Evolutionary conservation across 306 rosid genomes (phyloP).

Genomic region (Astragalus glycyphyllos): DNA sequence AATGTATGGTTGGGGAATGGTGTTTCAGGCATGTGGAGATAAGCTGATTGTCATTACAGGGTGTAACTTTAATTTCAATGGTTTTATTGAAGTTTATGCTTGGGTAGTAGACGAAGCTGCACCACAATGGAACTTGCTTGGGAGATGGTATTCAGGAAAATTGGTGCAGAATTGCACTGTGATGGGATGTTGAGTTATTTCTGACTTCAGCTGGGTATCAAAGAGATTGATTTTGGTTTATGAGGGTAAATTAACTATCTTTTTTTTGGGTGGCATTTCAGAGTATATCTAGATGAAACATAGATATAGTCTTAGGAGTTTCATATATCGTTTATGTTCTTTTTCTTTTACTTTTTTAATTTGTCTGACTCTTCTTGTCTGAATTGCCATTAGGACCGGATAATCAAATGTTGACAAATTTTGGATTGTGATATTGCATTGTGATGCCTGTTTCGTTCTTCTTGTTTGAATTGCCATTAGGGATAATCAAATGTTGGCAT

Average conservation of each 20-base stretch:
- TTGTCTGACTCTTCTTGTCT: constrained; percentile 35
- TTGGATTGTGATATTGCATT: no score
- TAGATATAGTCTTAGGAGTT: no score
- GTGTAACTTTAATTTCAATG: constrained; percentile 30
- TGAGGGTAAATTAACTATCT: no score
- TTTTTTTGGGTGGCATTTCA: no score
- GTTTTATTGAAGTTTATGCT: constrained; percentile 55
- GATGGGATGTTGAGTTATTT: constrained; percentile 73
- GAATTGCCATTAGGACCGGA: constrained; percentile 43
- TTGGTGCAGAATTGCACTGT: constrained; percentile 81
- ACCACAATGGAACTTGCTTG: constrained; percentile 65
- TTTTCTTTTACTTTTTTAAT: constrained; percentile 30
- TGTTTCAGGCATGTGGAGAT: constrained; percentile 77
- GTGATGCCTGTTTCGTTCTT: neutral
- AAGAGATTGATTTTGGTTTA: neutral
- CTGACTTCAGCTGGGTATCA: constrained; percentile 12
- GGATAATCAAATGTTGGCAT: constrained; percentile 51
- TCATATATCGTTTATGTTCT: neutral
- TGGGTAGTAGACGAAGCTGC: constrained; percentile 61
- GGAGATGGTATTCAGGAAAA: constrained; percentile 47
- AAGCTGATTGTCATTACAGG: constrained; percentile 67
- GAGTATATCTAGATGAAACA: no score
- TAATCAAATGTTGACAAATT: constrained; percentile 47
- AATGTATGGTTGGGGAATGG: constrained; percentile 76
- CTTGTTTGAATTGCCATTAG: constrained; percentile 44